Evolutionary conservation across 2,329 filamentous ascomycete genomes (phyloP).

Genomic region (Colletotrichum lindemuthianum): DNA sequence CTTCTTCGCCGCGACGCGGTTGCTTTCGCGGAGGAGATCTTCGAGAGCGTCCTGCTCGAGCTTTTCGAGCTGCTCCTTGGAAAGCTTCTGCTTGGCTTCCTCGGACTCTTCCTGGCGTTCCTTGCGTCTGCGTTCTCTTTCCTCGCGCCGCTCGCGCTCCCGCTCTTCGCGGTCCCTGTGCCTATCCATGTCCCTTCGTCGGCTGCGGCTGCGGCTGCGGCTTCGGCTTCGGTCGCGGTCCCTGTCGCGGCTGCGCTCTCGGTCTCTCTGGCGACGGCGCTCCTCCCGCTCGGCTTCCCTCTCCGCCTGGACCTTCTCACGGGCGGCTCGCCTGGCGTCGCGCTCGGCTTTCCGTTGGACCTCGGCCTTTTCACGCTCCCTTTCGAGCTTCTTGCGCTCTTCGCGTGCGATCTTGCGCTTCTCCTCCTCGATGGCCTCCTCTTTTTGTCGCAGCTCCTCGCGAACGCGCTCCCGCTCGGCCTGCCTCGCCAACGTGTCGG

Average conservation of each 20-base stretch:
- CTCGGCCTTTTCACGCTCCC: conserved; percentile 60
- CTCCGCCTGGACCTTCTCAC: conserved; percentile 52
- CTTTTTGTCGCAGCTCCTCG: conserved; percentile 67
- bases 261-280: conserved; percentile 56
- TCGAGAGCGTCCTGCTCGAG: conserved; percentile 68
- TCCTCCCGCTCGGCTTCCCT: conserved; percentile 66
- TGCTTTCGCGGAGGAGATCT: conserved; percentile 69
- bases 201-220: conserved; percentile 39
- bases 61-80: conserved; percentile 66
- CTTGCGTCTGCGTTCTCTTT: conserved; percentile 45
- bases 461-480: conserved; percentile 70
- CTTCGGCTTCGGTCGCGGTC: conserved; percentile 49
- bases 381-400: conserved; percentile 62
- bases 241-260: conserved; percentile 51
- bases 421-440: conserved; percentile 70
- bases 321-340: conserved; percentile 58
- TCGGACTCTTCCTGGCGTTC: conserved; percentile 54
- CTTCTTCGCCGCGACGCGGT: conserved; percentile 57
- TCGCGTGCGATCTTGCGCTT: conserved; percentile 67
- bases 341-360: conserved; percentile 60
- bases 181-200: conserved; percentile 40
- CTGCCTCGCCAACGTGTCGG: conserved; percentile 70
- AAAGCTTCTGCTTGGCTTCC: conserved; percentile 63
- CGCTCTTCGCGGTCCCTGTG: conserved; percentile 43
- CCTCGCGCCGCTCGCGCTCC: conserved; percentile 43